These are phyloP conservation scores for Chalaropsis thielavioides DNA, from an alignment of 2,329 filamentous ascomycete genomes.

Conservation along the genomic window DNA sequence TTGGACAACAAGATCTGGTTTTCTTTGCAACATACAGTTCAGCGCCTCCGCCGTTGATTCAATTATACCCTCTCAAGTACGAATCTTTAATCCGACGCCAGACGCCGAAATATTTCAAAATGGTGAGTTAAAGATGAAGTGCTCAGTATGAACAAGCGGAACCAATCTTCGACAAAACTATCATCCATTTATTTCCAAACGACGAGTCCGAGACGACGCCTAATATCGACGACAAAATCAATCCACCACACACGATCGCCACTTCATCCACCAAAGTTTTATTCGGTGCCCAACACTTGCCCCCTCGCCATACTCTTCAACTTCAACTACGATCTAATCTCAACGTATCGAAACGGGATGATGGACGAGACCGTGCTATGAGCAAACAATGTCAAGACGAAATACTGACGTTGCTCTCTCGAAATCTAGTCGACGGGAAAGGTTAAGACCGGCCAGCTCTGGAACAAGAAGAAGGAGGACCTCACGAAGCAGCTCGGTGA, in stretches of 20 bases:
- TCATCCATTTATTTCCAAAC: background rate
- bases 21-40: slow-evolving; percentile 17
- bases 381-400: slow-evolving; percentile 7
- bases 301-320: background rate
- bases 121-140: slow-evolving; percentile 15
- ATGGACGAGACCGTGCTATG: slow-evolving; percentile 2
- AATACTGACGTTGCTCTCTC: slow-evolving; percentile 13
- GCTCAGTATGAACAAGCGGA: slow-evolving; percentile 6
- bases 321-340: background rate
- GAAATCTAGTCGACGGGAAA: slow-evolving; percentile 36
- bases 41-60: slow-evolving; percentile 17
- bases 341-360: background rate
- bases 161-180: slow-evolving; percentile 1
- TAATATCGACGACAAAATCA: slow-evolving; percentile 7
- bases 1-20: slow-evolving; percentile 17
- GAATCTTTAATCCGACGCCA: slow-evolving; percentile 17
- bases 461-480: slow-evolving; percentile 99
- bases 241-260: background rate
- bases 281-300: background rate
- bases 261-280: background rate
- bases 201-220: background rate
- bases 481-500: slow-evolving; percentile 88
- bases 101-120: slow-evolving; percentile 19
- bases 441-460: slow-evolving; percentile 94
- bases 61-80: slow-evolving; percentile 17